Conservation (phyloP, 2,329 filamentous ascomycete genomes). For the Exserohilum turcica region DNA sequence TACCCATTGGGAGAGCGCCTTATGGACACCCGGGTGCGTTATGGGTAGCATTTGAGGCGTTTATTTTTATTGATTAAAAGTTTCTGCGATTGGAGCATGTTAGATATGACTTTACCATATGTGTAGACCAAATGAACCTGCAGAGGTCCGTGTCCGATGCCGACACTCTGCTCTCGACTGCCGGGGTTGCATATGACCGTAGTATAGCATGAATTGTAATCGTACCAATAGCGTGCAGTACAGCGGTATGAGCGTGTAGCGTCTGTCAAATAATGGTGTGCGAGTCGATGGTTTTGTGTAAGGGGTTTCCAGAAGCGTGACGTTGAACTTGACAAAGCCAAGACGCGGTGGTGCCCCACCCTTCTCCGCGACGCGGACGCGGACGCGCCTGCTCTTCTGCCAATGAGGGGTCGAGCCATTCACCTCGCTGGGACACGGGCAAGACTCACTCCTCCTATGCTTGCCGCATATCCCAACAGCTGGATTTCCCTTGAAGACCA, state of each 20-base stretch:
- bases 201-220: background rate
- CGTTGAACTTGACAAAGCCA: slow-evolving; percentile 22
- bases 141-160: slow-evolving; percentile 1
- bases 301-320: slow-evolving; percentile 20
- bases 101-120: slow-evolving; percentile 11
- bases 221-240: background rate
- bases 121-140: slow-evolving; percentile 8
- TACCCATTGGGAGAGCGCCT: slow-evolving; percentile 3
- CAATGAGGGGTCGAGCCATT: slow-evolving; percentile 14
- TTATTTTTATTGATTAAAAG: slow-evolving; percentile 12
- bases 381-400: slow-evolving; percentile 20
- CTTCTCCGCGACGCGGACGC: slow-evolving; percentile 22
- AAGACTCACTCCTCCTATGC: background rate
- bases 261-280: slow-evolving; percentile 1
- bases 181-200: background rate
- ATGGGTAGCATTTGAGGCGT: slow-evolving; percentile 11
- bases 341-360: slow-evolving; percentile 14
- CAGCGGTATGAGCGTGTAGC: background rate
- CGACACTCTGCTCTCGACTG: background rate
- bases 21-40: background rate
- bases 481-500: background rate
- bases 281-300: slow-evolving; percentile 10
- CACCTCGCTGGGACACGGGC: background rate
- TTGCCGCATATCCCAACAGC: too few species aligned
- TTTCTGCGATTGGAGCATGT: slow-evolving; percentile 5